Percentiles rank a stretch among this genome's conserved stretches.
Conservation (phyloP, 768 basidiomycete genomes). For the Leucogyrophana mollusca region DNA sequence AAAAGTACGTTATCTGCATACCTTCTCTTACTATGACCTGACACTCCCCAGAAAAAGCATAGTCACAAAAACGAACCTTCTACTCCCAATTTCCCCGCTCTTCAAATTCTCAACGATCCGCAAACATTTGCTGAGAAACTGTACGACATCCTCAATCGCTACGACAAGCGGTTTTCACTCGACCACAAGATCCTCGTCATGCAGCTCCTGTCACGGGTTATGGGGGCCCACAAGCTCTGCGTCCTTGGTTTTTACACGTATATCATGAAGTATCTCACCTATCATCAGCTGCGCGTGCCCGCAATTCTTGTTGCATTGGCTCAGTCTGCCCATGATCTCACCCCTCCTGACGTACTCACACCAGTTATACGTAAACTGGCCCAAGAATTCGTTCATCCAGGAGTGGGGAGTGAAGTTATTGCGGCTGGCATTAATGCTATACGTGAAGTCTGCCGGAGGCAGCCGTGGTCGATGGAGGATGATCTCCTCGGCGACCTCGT, state of each 20-base stretch:
- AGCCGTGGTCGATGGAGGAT: conserved; percentile 97
- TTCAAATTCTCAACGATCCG: conserved; percentile 92
- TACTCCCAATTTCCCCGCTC: conserved; percentile 81
- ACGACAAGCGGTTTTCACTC: conserved; percentile 94
- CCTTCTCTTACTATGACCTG: conserved; percentile 1
- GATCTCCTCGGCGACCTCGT: conserved; percentile 90
- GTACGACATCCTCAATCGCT: conserved; percentile 75
- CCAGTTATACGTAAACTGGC: conserved; percentile 92
- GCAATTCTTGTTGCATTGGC: conserved; percentile 92
- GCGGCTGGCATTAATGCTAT: conserved; percentile 97
- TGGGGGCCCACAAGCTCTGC: conserved; percentile 90
- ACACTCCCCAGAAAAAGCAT: conserved; percentile 32
- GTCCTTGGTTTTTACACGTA: conserved; percentile 96
- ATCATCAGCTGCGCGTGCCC: conserved; percentile 90
- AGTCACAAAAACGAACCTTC: conserved; percentile 19
- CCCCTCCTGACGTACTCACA: conserved; percentile 87
- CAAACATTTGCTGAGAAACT: conserved; percentile 95
- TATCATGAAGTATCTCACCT: conserved; percentile 88
- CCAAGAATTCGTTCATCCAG: conserved; percentile 95
- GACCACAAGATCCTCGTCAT: conserved; percentile 97
- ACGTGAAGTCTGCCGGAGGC: conserved; percentile 88
- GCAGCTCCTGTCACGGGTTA: conserved; percentile 93
- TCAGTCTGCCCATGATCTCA: conserved; percentile 92
- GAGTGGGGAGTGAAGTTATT: conserved; percentile 93
- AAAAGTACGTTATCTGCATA: conserved; percentile 45